Conservation (phyloP, 225 moss, liverwort and hornwort genomes). For the Straminergon stramineum region DNA sequence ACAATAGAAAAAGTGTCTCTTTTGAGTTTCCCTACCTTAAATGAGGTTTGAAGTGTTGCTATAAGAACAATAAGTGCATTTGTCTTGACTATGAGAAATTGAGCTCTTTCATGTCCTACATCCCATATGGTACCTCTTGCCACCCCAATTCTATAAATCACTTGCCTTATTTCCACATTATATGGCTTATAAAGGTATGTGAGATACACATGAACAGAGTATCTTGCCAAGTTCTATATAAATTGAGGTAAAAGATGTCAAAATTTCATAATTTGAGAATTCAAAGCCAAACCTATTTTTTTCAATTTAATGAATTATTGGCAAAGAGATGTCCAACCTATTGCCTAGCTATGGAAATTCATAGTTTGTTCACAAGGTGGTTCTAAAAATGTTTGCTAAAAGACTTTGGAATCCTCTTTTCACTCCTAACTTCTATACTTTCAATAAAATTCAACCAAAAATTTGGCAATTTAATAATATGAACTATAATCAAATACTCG, state of each 20-base stretch:
- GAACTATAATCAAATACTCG: background rate
- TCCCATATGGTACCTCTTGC: accelerated
- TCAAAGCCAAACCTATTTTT: background rate
- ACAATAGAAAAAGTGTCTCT: background rate
- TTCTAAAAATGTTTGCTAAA: accelerated
- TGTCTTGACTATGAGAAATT: background rate
- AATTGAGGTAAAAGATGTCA: background rate
- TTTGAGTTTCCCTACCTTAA: accelerated
- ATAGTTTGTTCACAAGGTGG: background rate
- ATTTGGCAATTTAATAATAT: background rate
- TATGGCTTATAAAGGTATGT: background rate
- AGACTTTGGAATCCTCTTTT: background rate
- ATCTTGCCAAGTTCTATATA: background rate
- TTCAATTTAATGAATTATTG: background rate
- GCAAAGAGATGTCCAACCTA: background rate
- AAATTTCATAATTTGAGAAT: background rate
- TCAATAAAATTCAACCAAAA: background rate
- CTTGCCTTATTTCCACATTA: background rate
- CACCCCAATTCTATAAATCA: background rate
- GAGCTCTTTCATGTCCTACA: background rate
- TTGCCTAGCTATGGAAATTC: accelerated
- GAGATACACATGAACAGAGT: background rate
- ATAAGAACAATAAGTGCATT: background rate
- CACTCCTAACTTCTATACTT: background rate
- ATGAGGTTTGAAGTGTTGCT: background rate